Percentiles rank a stretch among this genome's conserved stretches.
phyloP scores from a whole-genome alignment of 345 rosid species.

The Brassica nigra region DNA sequence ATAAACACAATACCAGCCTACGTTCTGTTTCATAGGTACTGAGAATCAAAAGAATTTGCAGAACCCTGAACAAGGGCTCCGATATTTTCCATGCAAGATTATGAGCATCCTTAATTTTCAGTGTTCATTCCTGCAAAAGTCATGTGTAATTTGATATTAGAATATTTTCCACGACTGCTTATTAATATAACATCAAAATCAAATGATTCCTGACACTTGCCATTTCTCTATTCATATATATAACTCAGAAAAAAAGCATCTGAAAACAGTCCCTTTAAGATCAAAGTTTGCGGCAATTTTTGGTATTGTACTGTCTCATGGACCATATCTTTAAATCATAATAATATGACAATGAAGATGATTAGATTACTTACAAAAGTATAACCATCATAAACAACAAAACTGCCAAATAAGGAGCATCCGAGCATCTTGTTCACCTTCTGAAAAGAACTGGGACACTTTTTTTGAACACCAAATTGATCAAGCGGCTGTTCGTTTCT shows the following conservation, averaged over 20 bases:
- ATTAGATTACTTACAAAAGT: background rate
- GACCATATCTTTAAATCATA: too few relatives aligned
- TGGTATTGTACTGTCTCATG: background rate
- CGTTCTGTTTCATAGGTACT: slow-evolving; percentile 80
- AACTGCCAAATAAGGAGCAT: slow-evolving; percentile 5
- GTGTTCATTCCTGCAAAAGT: slow-evolving; percentile 84
- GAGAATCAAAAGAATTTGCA: slow-evolving; percentile 62
- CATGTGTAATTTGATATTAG: slow-evolving; percentile 20
- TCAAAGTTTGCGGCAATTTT: background rate
- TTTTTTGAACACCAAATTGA: too few relatives aligned
- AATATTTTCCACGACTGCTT: too few relatives aligned
- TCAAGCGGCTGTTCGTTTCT: too few relatives aligned
- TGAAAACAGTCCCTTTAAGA: too few relatives aligned
- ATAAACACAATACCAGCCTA: slow-evolving; percentile 63
- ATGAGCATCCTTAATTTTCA: slow-evolving; percentile 90
- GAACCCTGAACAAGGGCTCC: slow-evolving; percentile 45
- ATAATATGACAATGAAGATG: too few relatives aligned
- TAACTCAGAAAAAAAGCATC: too few relatives aligned
- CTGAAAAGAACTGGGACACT: background rate
- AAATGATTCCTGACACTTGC: too few relatives aligned
- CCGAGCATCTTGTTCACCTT: background rate
- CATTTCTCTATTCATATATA: too few relatives aligned
- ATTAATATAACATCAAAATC: too few relatives aligned
- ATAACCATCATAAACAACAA: slow-evolving; percentile 1
- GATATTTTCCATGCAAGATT: slow-evolving; percentile 98